Percentiles rank a stretch among this genome's conserved stretches.
These are phyloP conservation scores for Pharus latifolius DNA, from an alignment of 176 grass and related monocot genomes.

Conservation along the genomic window DNA sequence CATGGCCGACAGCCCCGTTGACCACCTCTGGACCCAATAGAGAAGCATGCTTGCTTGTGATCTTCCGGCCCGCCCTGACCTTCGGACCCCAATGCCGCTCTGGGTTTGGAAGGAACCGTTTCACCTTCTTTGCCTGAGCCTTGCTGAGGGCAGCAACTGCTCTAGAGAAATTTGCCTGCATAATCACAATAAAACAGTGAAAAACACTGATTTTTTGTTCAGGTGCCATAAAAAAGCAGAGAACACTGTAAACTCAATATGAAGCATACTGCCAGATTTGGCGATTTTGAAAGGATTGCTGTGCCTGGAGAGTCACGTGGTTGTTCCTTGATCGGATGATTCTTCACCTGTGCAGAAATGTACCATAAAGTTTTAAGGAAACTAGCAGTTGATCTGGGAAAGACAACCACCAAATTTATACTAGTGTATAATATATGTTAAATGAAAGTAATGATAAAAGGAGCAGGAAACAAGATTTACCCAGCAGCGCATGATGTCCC, in stretches of 20 bases:
- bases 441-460: neutral
- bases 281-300: conserved; percentile 64
- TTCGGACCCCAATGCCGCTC: conserved; percentile 90
- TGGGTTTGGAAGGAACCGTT: conserved; percentile 85
- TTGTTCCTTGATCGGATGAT: conserved; percentile 87
- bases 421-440: neutral
- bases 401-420: neutral
- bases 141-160: conserved; percentile 68
- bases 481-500: conserved; percentile 99
- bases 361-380: neutral
- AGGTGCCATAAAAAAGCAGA: neutral
- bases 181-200: neutral
- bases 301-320: conserved; percentile 46
- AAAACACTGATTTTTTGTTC: neutral
- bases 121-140: conserved; percentile 73
- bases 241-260: neutral
- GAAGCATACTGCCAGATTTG: conserved; percentile 53
- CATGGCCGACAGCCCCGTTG: conserved; percentile 17
- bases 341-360: conserved; percentile 52
- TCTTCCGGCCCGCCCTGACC: conserved; percentile 73
- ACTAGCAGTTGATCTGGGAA: neutral
- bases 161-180: conserved; percentile 76
- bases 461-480: conserved; percentile 26
- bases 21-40: conserved; percentile 49
- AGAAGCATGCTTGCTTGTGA: conserved; percentile 80